These are phyloP conservation scores for Obelidium mucronatum DNA, from an alignment of 192 early-diverging fungal genomes.

Conservation along the genomic window DNA sequence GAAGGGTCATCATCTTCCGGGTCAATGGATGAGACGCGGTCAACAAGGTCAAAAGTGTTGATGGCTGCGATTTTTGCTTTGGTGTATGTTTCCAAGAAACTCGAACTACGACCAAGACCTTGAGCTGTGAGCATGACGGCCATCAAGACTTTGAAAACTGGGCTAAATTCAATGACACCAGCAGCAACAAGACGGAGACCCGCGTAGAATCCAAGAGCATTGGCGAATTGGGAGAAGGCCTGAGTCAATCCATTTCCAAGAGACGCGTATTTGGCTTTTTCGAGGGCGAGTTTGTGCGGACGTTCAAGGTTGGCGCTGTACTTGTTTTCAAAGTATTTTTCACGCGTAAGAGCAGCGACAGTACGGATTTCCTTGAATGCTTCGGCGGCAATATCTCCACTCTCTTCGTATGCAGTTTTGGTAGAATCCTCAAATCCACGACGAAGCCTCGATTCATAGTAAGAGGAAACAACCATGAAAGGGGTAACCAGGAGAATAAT, in stretches of 20 bases:
- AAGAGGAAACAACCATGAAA: conserved; percentile 57
- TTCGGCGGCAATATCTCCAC: conserved; percentile 78
- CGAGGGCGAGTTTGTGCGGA: conserved; percentile 73
- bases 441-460: conserved; percentile 63
- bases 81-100: conserved; percentile 53
- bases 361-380: conserved; percentile 85
- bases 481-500: conserved; percentile 60
- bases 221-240: conserved; percentile 76
- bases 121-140: conserved; percentile 57
- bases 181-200: conserved; percentile 67
- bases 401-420: conserved; percentile 70
- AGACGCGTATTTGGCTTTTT: conserved; percentile 66
- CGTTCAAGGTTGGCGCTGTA: conserved; percentile 66
- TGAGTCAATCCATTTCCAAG: conserved; percentile 78
- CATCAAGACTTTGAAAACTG: conserved; percentile 54
- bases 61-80: conserved; percentile 55
- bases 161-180: conserved; percentile 43
- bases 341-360: conserved; percentile 71
- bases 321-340: conserved; percentile 70
- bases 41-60: conserved; percentile 51
- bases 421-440: conserved; percentile 65
- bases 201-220: conserved; percentile 84
- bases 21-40: conserved; percentile 59
- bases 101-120: conserved; percentile 50
- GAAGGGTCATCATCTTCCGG: conserved; percentile 53